Conservation (phyloP, 108 stramenopile genomes). For the Aurantiochytrium sp. region DNA sequence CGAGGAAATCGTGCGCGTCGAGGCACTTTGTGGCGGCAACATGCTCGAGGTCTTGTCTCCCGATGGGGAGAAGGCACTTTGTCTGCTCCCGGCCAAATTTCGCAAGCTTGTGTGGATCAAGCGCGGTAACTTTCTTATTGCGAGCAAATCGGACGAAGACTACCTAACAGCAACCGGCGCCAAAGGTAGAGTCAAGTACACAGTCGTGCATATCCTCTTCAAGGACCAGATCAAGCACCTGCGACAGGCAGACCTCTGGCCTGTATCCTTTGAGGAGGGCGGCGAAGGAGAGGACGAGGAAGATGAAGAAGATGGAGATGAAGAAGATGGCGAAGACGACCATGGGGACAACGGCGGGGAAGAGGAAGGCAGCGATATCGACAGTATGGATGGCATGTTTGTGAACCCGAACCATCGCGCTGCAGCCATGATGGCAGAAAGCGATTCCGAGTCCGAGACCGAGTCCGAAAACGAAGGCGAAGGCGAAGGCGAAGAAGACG, state of each 20-base stretch:
- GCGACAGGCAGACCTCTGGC: slow-evolving; percentile 72
- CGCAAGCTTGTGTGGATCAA: slow-evolving; percentile 91
- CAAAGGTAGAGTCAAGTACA: slow-evolving; percentile 32
- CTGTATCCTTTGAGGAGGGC: slow-evolving; percentile 36
- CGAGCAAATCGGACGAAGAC: slow-evolving; percentile 42
- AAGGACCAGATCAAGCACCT: slow-evolving; percentile 90
- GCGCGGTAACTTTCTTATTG: slow-evolving; percentile 84
- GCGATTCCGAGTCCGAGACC: neutral
- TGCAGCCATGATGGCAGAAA: neutral
- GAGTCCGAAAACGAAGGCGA: neutral
- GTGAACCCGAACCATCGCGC: neutral
- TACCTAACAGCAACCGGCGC: slow-evolving; percentile 25
- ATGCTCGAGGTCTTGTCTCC: neutral
- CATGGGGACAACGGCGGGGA: neutral
- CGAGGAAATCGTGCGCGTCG: slow-evolving; percentile 26
- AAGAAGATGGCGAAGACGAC: neutral
- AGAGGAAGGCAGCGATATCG: neutral
- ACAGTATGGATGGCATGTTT: neutral
- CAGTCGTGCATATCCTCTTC: slow-evolving; percentile 71
- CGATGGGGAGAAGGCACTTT: slow-evolving; percentile 39
- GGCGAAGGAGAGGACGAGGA: slow-evolving; percentile 35
- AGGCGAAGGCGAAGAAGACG: neutral
- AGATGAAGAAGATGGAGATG: slow-evolving; percentile 21
- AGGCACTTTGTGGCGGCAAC: slow-evolving; percentile 24
- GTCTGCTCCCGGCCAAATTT: slow-evolving; percentile 86